Evolutionary conservation across 805 yeast genomes (phyloP).

Genomic region (Candida awuae): DNA sequence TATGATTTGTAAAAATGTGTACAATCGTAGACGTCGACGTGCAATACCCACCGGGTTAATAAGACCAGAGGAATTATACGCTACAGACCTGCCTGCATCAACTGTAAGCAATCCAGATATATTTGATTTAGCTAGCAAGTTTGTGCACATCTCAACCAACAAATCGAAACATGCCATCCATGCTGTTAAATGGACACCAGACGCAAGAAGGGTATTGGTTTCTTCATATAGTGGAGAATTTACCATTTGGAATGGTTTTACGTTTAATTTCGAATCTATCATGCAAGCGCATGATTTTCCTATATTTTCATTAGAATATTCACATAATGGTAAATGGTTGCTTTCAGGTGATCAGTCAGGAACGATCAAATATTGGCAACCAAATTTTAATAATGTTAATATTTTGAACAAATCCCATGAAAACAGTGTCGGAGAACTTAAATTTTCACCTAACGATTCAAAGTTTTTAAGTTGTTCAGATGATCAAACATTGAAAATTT

Average conservation of each 20-base stretch:
- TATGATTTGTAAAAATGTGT: slow-evolving; percentile 40
- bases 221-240: slow-evolving; percentile 93
- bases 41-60: slow-evolving; percentile 39
- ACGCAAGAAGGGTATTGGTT: slow-evolving; percentile 82
- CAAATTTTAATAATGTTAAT: slow-evolving; percentile 93
- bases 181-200: slow-evolving; percentile 94
- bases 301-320: slow-evolving; percentile 67
- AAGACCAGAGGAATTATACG: slow-evolving; percentile 62
- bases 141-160: slow-evolving; percentile 84
- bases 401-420: slow-evolving; percentile 62
- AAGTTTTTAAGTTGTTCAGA: slow-evolving; percentile 93
- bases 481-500: slow-evolving; percentile 81
- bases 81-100: slow-evolving; percentile 61
- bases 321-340: slow-evolving; percentile 91
- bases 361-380: slow-evolving; percentile 90
- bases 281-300: slow-evolving; percentile 98
- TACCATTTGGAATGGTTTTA: slow-evolving; percentile 93
- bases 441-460: slow-evolving; percentile 83
- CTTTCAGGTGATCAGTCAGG: slow-evolving; percentile 93
- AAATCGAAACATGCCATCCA: slow-evolving; percentile 88
- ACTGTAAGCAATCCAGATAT: slow-evolving; percentile 39
- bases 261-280: slow-evolving; percentile 91
- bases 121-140: slow-evolving; percentile 65
- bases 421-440: slow-evolving; percentile 77
- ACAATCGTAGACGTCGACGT: slow-evolving; percentile 29